These are phyloP conservation scores for Malassezia obtusa DNA, from an alignment of 1,284 basidiomycete species.

Conservation along the genomic window DNA sequence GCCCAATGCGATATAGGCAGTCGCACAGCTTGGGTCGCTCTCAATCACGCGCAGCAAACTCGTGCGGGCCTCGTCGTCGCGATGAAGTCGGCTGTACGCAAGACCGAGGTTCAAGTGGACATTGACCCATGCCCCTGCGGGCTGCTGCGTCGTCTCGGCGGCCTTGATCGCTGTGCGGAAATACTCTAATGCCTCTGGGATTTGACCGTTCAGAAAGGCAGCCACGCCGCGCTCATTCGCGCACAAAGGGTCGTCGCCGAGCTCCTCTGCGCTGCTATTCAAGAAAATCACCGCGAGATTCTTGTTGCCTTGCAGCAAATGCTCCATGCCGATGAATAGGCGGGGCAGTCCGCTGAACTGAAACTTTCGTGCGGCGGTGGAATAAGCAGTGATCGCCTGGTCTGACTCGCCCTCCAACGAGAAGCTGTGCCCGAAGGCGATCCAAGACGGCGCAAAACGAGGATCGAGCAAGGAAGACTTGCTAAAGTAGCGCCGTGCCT, in stretches of 20 bases:
- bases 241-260: conserved; percentile 74
- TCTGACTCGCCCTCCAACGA: conserved; percentile 91
- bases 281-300: conserved; percentile 77
- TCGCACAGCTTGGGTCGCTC: conserved; percentile 29
- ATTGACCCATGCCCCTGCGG: conserved; percentile 69
- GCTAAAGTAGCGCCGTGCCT: conserved; percentile 50
- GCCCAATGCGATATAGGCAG: conserved; percentile 33
- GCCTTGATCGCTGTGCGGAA: conserved; percentile 53
- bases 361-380: conserved; percentile 86
- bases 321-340: conserved; percentile 96
- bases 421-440: conserved; percentile 94
- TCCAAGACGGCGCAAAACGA: conserved; percentile 89
- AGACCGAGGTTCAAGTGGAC: conserved; percentile 58
- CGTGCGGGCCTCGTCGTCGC: conserved; percentile 20
- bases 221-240: conserved; percentile 89
- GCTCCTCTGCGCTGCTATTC: conserved; percentile 66
- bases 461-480: conserved; percentile 96
- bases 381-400: conserved; percentile 94
- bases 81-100: conserved; percentile 17
- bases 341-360: conserved; percentile 84
- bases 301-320: conserved; percentile 77
- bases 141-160: conserved; percentile 62
- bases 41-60: conserved; percentile 28
- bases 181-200: conserved; percentile 57
- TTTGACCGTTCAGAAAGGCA: conserved; percentile 71